Evolutionary conservation across 1,284 basidiomycete species (phyloP).

Genomic region (Inonotus obliquus): DNA sequence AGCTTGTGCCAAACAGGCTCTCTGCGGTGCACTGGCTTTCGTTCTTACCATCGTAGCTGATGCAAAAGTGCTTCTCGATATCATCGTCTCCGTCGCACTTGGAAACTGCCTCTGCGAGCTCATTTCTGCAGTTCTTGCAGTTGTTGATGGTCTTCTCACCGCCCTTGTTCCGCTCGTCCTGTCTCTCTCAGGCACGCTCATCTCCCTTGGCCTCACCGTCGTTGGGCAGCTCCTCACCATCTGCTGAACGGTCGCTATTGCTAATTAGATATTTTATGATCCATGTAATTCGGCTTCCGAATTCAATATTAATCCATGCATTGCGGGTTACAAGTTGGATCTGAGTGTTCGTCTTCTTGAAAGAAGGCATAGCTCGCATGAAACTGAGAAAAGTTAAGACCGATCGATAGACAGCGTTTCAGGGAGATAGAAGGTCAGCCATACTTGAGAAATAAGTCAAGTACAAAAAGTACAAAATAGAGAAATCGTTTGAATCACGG

Average conservation of each 20-base stretch:
- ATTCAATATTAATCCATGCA: not conserved
- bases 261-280: not conserved
- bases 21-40: not conserved
- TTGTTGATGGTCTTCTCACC: constrained; percentile 4
- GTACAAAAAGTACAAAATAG: no score
- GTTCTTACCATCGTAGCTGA: not conserved
- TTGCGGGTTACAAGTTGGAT: no score
- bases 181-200: not conserved
- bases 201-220: constrained; percentile 1
- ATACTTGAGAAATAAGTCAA: no score
- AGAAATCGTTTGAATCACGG: no score
- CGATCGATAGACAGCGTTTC: no score
- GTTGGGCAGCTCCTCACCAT: constrained; percentile 10
- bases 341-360: no score
- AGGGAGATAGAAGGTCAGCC: no score
- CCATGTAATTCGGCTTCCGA: not conserved
- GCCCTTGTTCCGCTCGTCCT: not conserved
- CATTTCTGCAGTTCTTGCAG: constrained; percentile 7
- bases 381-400: no score
- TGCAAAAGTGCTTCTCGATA: not conserved
- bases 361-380: no score
- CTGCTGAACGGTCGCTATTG: not conserved
- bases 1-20: not conserved
- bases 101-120: constrained; percentile 8
- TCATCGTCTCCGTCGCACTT: constrained; percentile 3